A percentile compares a stretch with the other conserved stretches of the same genome.
Evolutionary conservation across 129 eudicot genomes (phyloP).

Genomic region (Flaveria linearis): DNA sequence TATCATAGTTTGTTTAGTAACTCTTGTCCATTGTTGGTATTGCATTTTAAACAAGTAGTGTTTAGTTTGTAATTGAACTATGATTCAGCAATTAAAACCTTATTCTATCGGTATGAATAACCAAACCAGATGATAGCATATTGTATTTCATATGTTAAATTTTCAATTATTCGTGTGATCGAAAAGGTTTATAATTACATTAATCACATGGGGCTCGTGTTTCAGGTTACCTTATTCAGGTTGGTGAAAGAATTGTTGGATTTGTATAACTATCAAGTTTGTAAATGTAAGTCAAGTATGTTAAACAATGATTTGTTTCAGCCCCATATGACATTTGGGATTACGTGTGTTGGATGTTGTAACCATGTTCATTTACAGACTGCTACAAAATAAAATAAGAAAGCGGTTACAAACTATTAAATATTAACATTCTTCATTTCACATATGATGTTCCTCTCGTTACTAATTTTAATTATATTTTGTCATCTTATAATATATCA

Average conservation of each 20-base stretch:
- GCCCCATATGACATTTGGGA: conserved; percentile 7
- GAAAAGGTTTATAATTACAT: neutral
- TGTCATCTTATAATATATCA: no score
- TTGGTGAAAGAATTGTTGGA: conserved; percentile 22
- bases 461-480: no score
- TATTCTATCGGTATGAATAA: neutral
- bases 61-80: conserved; percentile 6
- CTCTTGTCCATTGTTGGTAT: neutral
- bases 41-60: neutral
- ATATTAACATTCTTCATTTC: no score
- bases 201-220: neutral
- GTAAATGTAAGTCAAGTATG: conserved; percentile 23
- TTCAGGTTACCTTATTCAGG: conserved; percentile 34
- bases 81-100: neutral
- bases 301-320: conserved; percentile 9
- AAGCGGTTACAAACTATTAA: neutral
- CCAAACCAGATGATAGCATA: neutral
- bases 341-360: conserved; percentile 19
- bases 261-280: conserved; percentile 12
- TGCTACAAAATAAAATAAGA: neutral
- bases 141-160: neutral
- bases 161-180: neutral
- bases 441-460: no score
- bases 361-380: neutral
- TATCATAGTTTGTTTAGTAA: neutral